Evolutionary conservation across 495 filamentous ascomycete genomes (phyloP), one percentile per base, ranked within the genome.

Genomic region (Hypomontagnella submonticulosa): DNA sequence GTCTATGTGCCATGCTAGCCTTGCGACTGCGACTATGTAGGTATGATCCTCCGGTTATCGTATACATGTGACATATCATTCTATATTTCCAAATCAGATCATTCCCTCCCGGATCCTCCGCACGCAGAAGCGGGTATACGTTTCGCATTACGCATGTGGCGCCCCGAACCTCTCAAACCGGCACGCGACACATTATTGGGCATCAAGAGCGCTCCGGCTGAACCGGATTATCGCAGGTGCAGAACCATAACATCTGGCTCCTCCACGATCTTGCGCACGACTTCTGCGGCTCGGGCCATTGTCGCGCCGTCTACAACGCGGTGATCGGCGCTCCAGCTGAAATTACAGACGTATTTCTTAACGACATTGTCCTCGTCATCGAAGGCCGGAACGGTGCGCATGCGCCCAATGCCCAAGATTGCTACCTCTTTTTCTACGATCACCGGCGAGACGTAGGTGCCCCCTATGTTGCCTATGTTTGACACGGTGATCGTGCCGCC

Each of bases 291-390:
- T 42, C 92, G 80, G 7, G 96, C 96, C 86, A 97, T 90, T 23
- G 90, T 96, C 30, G 93, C 95, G 4, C 96, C 96, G 78, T 99
- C 96, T 43, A 98, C 87, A 49, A 98, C 88, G 4, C 96, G 81
- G 78, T 99, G 96, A 76, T 99, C 96, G 15, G 94, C 96, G 72
- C 92, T 94, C 93, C 93, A 99, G 71, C 92, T 97, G 67, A 98
- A 94, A 73, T 95, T 91, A 67, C 87, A 86, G 30, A 92, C 80
- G 58, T 90, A 84, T 74, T 84, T 86, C 70, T 77, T 81, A 18
- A 92, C 79, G 15, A 93, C 73, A 41, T 71, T 70, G 42, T 83
- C 84, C 61, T 83, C 77, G 43, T 76, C 77, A n/a, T 77, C 79
- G 74, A 93, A 93, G n/a, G 87, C 87, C 10, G 91, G 91, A 19